phyloP scores from a whole-genome alignment of 768 basidiomycete species.

The Pisolithus marmoratus region DNA sequence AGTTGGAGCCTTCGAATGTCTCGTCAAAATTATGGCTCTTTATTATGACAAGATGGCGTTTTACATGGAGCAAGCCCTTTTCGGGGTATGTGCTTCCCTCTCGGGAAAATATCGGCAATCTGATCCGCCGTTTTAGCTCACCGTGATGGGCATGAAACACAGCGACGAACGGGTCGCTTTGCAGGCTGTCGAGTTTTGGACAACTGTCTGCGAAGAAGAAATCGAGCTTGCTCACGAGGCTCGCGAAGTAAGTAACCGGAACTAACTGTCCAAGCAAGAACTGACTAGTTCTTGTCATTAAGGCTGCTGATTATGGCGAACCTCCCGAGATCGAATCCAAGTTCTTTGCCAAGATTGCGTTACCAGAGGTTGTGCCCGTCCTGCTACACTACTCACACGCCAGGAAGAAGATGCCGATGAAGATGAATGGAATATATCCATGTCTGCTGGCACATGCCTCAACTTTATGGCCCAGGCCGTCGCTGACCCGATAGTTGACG shows the following conservation, averaged over 20 bases:
- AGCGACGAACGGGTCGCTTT: constrained; percentile 85
- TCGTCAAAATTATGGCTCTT: constrained; percentile 94
- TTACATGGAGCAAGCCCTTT: constrained; percentile 99
- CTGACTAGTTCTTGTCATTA: constrained; percentile 7
- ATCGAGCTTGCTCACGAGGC: constrained; percentile 88
- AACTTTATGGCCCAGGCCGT: constrained; percentile 86
- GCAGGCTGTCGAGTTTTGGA: constrained; percentile 99
- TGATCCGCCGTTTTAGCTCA: constrained; percentile 53
- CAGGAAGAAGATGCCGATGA: constrained; percentile 98
- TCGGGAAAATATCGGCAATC: constrained; percentile 5
- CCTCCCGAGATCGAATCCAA: constrained; percentile 79
- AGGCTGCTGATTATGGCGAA: constrained; percentile 91
- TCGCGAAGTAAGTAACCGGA: constrained; percentile 59
- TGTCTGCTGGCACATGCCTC: constrained; percentile 94
- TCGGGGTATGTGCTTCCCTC: constrained; percentile 63
- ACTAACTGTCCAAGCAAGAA: not conserved
- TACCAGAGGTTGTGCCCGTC: constrained; percentile 93
- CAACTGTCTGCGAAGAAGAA: constrained; percentile 97
- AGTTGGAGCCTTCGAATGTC: constrained; percentile 92
- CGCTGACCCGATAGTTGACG: constrained; percentile 83
- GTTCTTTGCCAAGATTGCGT: constrained; percentile 89
- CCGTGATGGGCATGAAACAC: constrained; percentile 97
- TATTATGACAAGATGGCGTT: constrained; percentile 99
- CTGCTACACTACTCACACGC: constrained; percentile 82
- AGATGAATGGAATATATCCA: constrained; percentile 97